Conservation (phyloP, 805 yeast genomes). For the Blastobotrys parvus region DNA sequence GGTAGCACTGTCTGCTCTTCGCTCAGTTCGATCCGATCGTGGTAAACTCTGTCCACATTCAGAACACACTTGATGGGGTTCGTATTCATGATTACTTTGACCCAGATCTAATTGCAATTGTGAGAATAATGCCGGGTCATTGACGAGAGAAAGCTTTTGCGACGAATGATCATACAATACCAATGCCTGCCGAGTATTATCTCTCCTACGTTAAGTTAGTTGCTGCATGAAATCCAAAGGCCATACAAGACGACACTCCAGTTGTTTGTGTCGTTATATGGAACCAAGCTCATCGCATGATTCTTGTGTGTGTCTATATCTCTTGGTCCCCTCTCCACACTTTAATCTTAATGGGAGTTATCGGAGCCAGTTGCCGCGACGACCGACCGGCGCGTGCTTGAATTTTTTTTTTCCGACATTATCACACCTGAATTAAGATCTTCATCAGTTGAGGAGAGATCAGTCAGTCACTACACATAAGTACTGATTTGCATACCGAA, state of each 20-base stretch:
- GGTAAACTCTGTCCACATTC: background rate
- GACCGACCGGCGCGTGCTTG: too few species aligned
- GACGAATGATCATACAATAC: slow-evolving; percentile 14
- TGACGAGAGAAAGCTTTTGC: slow-evolving; percentile 13
- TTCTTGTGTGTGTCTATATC: too few species aligned
- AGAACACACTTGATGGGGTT: background rate
- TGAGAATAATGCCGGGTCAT: slow-evolving; percentile 6
- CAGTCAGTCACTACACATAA: too few species aligned
- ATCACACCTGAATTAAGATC: too few species aligned
- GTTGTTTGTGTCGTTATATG: background rate
- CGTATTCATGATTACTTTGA: background rate
- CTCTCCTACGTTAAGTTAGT: slow-evolving; percentile 5
- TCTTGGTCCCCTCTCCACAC: too few species aligned
- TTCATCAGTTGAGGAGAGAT: too few species aligned
- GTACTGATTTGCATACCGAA: too few species aligned
- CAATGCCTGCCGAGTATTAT: slow-evolving; percentile 11
- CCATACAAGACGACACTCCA: slow-evolving; percentile 17
- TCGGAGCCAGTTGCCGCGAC: too few species aligned
- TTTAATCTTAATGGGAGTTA: too few species aligned
- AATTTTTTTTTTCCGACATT: too few species aligned
- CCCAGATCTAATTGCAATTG: background rate
- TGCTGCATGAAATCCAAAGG: background rate
- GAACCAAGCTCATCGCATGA: slow-evolving; percentile 4
- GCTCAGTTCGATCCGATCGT: background rate
- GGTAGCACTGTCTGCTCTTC: slow-evolving; percentile 9